Evolutionary conservation across 192 early-diverging fungal genomes (phyloP).

Genomic region (Chytriomyces sp.): DNA sequence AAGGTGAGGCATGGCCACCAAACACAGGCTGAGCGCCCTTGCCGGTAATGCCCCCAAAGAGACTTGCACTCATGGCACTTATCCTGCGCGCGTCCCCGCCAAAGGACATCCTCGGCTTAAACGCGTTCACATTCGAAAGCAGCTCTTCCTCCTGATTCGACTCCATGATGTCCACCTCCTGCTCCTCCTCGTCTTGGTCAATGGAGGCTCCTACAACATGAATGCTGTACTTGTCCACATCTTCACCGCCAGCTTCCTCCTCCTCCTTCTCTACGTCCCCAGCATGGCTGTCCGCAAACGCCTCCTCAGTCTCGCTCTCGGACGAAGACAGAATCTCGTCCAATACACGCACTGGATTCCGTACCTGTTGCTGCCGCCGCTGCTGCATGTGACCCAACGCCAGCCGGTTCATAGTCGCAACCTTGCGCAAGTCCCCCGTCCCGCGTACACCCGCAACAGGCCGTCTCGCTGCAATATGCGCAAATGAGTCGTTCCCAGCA

Average conservation of each 20-base stretch:
- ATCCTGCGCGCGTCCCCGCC: not conserved
- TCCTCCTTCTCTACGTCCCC: conserved; percentile 33
- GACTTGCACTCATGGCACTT: conserved; percentile 3
- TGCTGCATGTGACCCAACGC: conserved; percentile 2
- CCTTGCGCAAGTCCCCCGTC: conserved; percentile 17
- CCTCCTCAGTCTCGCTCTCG: conserved; percentile 25
- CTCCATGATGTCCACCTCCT: no score
- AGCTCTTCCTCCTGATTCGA: not conserved
- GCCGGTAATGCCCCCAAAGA: not conserved
- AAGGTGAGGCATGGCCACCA: conserved; percentile 32
- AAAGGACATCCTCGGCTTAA: not conserved
- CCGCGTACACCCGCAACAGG: not conserved
- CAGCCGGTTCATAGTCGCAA: conserved; percentile 16
- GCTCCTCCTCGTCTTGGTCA: not conserved
- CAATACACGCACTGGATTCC: not conserved
- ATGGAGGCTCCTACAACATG: not conserved
- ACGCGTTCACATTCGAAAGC: no score
- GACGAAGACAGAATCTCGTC: conserved; percentile 2
- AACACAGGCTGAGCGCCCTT: conserved; percentile 11
- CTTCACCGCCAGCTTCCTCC: conserved; percentile 12
- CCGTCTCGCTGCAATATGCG: conserved; percentile 20
- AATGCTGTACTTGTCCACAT: conserved; percentile 19
- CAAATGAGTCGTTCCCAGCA: conserved; percentile 37
- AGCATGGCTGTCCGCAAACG: conserved; percentile 29
- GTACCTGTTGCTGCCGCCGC: not conserved